Evolutionary conservation across 2,329 filamentous ascomycete species (phyloP), one percentile per base, ranked within the genome.

Genomic region (Penicillium sp.): DNA sequence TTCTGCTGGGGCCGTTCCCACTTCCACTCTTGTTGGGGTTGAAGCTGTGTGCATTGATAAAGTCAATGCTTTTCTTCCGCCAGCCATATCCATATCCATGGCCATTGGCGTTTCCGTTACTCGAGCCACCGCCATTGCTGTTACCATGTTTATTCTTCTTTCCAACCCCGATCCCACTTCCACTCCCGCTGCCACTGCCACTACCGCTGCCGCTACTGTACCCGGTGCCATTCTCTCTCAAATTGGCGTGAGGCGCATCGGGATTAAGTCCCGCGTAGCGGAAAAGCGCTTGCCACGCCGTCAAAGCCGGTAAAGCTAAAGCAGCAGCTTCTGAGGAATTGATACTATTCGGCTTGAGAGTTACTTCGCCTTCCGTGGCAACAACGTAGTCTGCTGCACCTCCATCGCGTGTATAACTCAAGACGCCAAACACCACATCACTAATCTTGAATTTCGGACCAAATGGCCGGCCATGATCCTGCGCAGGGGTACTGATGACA

Each of bases 241-340:
- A 46, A 13, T 49, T 26, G 5, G 48, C 21, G n/a, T 46, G 29
- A 13, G 55, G 49, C 1, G 50, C 39, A 37, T 58, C 59, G n/a
- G 62, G 60, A 46, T 72, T 63, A 36, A 75, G 56, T 2, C 60
- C 61, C 5, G 66, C 70, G 52, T 74, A 66, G 12, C 52, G 60
- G 52, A 75, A 75, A 23, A 76, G 59, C 3, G 70, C 72, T 59
- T 76, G 72, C 70, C 72, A 77, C 8, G 71, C 75, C 24, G 71
- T 75, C 46, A 77, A 63, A 6, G 64, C 68, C 2, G 70, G 67
- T 4, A 74, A 55, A 0, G 74, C 72, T 9, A 77, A 62, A 3
- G 72, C 67, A 6, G 69, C 67, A 2, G 71, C 71, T 44, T 71
- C 66, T 4, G 61, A 61, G 0, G 66, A 61, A 15, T 61, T 63